A percentile compares a stretch with the other conserved stretches of the same genome.
Evolutionary conservation across 176 grass and related monocot species (phyloP).

Genomic region (Phoenix roebelenii): DNA sequence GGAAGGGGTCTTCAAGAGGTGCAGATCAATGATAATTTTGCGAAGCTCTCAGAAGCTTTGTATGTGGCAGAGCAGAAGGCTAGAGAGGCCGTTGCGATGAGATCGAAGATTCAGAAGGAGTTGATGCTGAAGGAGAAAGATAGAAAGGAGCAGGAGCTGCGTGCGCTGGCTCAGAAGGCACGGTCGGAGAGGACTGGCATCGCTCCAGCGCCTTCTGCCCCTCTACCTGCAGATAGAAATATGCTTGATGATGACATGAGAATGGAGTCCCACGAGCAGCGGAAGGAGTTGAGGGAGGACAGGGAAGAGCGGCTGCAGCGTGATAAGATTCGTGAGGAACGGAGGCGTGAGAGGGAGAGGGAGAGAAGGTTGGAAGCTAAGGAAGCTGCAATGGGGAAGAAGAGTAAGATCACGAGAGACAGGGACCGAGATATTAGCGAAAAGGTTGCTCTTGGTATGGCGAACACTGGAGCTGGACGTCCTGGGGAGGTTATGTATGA

Average conservation of each 20-base stretch:
- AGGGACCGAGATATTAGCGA: slow-evolving; percentile 88
- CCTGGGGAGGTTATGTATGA: slow-evolving; percentile 91
- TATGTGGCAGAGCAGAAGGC: slow-evolving; percentile 99
- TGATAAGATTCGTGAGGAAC: slow-evolving; percentile 79
- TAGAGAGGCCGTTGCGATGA: slow-evolving; percentile 83
- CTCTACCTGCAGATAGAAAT: slow-evolving; percentile 22
- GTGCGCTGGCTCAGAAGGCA: slow-evolving; percentile 81
- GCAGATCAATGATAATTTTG: slow-evolving; percentile 98
- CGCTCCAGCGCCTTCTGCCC: slow-evolving; percentile 34
- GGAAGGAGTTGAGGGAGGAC: slow-evolving; percentile 63
- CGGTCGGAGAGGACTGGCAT: slow-evolving; percentile 84
- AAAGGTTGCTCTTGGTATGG: slow-evolving; percentile 95
- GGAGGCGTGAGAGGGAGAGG: slow-evolving; percentile 78
- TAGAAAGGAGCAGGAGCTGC: slow-evolving; percentile 90
- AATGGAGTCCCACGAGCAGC: slow-evolving; percentile 44
- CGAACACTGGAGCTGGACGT: slow-evolving; percentile 48
- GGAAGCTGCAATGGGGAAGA: slow-evolving; percentile 81
- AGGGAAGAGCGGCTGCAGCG: slow-evolving; percentile 80
- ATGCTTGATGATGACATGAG: slow-evolving; percentile 43
- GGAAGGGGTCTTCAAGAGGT: slow-evolving; percentile 90
- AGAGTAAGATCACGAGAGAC: slow-evolving; percentile 86
- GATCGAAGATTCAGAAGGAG: slow-evolving; percentile 92
- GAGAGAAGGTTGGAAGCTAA: slow-evolving; percentile 80
- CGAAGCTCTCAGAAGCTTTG: slow-evolving; percentile 78
- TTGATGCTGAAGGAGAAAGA: slow-evolving; percentile 88